phyloP scores from a whole-genome alignment of 257 asterid species.

The Nicotiana tomentosiformis region DNA sequence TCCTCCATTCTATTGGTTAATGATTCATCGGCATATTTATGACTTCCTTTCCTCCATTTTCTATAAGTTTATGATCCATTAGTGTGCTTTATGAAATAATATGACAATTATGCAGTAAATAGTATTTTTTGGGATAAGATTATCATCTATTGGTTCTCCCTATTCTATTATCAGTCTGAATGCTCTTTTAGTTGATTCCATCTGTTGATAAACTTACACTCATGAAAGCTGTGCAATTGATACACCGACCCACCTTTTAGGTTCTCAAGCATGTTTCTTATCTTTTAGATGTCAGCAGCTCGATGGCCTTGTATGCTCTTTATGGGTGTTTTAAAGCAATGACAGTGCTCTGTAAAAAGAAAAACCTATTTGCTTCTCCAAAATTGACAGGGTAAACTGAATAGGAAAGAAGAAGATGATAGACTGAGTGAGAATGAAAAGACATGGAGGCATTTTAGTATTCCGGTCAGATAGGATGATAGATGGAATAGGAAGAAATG shows the following conservation, averaged over 20 bases:
- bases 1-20: neutral
- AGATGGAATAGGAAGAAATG: neutral
- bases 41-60: neutral
- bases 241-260: neutral
- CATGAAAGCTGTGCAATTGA: neutral
- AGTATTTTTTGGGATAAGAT: neutral
- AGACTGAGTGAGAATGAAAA: neutral
- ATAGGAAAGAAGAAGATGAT: neutral
- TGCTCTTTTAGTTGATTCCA: neutral
- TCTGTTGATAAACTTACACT: neutral
- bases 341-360: neutral
- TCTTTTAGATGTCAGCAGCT: neutral
- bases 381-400: neutral
- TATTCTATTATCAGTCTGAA: neutral
- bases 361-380: neutral
- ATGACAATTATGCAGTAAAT: neutral
- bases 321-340: neutral
- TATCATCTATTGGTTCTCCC: neutral
- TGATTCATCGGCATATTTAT: neutral
- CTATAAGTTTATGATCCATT: neutral
- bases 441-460: neutral
- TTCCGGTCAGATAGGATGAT: neutral
- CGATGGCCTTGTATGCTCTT: neutral
- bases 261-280: neutral
- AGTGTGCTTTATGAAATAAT: neutral